Evolutionary conservation across 331 rosid genomes (phyloP), one percentile per base, ranked within the genome.

Genomic region (Spiraea crenata): DNA sequence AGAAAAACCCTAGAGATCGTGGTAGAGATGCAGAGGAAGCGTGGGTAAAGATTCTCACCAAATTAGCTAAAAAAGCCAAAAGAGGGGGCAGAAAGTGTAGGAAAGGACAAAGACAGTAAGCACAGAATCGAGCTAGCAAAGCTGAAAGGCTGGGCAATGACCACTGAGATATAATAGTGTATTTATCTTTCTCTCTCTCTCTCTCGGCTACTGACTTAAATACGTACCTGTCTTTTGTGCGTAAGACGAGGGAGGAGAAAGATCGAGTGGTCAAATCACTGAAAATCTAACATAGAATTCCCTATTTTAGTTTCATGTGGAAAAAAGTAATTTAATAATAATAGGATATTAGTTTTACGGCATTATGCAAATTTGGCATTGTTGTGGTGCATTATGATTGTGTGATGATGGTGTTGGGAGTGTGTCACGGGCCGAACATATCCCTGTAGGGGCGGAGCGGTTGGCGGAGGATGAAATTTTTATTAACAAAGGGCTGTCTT

Each of bases 221-320:
- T 88, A 77, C 87, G 84, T 63, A 82, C 82, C 92, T 82, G 92
- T 80, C 20, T 14, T 59, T 67, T 90, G 78, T 75, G 81, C 78
- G 89, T 80, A 78, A 87, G 87, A 77, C 58, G 86, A 87, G 85
- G 82, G 90, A 57, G 62, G 85, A 81, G 90, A 57, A 40, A 85
- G 83, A 87, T 77, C 63, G 98, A 84, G 86, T 80, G 81, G 98
- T 93, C 98, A 93, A 93, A 93, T 93, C 98, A 90, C 67, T 44
- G 52, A 77, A 56, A 60, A 60, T 25, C 7, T 25, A 16, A 56
- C 54, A 56, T 59, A 15, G 49, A 69, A 69, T 42, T 69, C 52
- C 41, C 12, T 17, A 31, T 25, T 25, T 25, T 25, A 25, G 2
- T 25, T 25, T 25, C 31, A 25, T 25, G 31, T 25, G 31, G 31